Evolutionary conservation across 768 basidiomycete species (phyloP).

Genomic region (Lactarius hengduanensis): DNA sequence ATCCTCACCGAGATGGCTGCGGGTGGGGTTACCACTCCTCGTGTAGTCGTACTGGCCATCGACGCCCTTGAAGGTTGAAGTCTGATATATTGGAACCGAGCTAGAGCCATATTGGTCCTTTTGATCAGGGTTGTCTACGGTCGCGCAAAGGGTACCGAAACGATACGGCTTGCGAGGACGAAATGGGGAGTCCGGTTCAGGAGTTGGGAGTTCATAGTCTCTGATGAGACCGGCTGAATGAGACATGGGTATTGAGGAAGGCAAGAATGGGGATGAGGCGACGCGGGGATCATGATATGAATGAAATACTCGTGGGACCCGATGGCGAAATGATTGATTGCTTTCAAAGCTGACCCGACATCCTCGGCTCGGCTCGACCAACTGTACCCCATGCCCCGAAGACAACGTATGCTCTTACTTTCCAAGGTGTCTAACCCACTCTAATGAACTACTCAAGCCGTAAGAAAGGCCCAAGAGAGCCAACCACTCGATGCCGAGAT

Average conservation of each 20-base stretch:
- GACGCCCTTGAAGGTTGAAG: conserved; percentile 96
- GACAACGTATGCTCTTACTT: conserved; percentile 18
- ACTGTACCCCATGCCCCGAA: conserved; percentile 17
- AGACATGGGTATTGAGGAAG: conserved; percentile 12
- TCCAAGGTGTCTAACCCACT: background rate
- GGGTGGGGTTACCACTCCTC: conserved; percentile 93
- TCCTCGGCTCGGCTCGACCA: conserved; percentile 9
- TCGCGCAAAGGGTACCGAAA: conserved; percentile 90
- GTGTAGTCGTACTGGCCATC: conserved; percentile 90
- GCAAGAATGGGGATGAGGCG: conserved; percentile 2
- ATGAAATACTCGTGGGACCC: conserved; percentile 26
- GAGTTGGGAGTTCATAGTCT: conserved; percentile 65
- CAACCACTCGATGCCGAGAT: conserved; percentile 57
- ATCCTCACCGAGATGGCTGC: conserved; percentile 86
- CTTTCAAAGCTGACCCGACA: conserved; percentile 9
- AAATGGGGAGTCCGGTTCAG: conserved; percentile 76
- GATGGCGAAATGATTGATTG: conserved; percentile 26
- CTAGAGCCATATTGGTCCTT: conserved; percentile 96
- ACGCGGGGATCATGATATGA: background rate
- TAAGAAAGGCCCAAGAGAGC: conserved; percentile 47
- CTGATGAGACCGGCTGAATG: conserved; percentile 13
- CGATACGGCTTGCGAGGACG: conserved; percentile 70
- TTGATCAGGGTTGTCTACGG: conserved; percentile 85
- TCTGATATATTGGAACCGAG: conserved; percentile 96
- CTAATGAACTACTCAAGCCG: conserved; percentile 34